Percentiles rank a stretch among this genome's conserved stretches.
Evolutionary conservation across 495 filamentous ascomycete genomes (phyloP).

Genomic region (Filosporella fistucella): DNA sequence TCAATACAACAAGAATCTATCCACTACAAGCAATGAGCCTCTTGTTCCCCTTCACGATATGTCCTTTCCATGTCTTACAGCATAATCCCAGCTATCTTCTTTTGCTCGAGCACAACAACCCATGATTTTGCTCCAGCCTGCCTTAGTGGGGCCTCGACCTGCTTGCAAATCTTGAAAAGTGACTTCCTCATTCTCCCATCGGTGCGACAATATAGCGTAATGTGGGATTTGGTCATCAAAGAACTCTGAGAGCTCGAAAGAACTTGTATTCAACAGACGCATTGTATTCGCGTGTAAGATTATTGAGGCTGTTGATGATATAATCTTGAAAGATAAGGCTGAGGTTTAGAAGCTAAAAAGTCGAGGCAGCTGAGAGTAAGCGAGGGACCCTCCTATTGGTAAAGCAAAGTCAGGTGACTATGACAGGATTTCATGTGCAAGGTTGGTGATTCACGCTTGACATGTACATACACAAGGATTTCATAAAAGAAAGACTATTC

Average conservation of each 20-base stretch:
- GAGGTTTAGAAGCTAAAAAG: too few species aligned
- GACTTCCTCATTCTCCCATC: slow-evolving; percentile 6
- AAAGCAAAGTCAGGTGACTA: too few species aligned
- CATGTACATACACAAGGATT: too few species aligned
- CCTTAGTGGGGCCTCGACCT: background rate
- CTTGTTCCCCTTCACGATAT: background rate
- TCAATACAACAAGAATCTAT: background rate
- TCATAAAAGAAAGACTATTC: too few species aligned
- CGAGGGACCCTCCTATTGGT: too few species aligned
- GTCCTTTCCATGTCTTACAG: background rate
- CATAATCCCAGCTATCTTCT: slow-evolving; percentile 19
- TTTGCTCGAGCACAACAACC: slow-evolving; percentile 21
- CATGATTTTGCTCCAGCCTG: slow-evolving; percentile 25
- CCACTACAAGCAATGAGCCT: too few species aligned
- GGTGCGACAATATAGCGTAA: slow-evolving; percentile 19
- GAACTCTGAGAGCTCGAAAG: background rate
- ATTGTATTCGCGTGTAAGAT: background rate
- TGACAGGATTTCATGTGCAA: too few species aligned
- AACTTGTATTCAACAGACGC: background rate
- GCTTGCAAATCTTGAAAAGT: background rate
- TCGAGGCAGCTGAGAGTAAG: too few species aligned
- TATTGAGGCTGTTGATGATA: background rate
- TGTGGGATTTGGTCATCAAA: background rate
- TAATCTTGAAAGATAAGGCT: too few species aligned
- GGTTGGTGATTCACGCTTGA: too few species aligned